Percentiles rank a stretch among this genome's conserved stretches.
Evolutionary conservation across 2,329 filamentous ascomycete genomes (phyloP).

Genomic region (Shiraia bambusicola): DNA sequence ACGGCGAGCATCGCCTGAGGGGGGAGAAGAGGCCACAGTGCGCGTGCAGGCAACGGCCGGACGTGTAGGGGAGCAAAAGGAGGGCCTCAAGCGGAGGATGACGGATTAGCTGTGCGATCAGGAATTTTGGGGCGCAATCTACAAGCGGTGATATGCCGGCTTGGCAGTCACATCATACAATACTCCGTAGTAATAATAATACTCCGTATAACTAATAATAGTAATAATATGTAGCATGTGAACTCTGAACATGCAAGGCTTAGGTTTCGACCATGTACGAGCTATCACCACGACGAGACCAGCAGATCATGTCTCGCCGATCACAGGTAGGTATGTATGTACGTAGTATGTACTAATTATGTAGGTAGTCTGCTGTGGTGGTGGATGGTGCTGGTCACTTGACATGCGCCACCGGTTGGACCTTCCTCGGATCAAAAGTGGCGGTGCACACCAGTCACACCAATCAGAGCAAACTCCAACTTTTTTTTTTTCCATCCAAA

Average conservation of each 20-base stretch:
- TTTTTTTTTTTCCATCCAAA: conserved; percentile 24
- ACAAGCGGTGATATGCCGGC: conserved; percentile 13
- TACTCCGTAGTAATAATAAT: too few relatives aligned
- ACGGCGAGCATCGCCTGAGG: conserved; percentile 35
- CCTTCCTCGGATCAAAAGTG: conserved; percentile 3
- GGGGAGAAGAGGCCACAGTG: conserved; percentile 38
- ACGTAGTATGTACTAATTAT: too few relatives aligned
- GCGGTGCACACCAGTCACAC: conserved; percentile 8
- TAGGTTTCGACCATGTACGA: neutral
- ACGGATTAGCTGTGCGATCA: conserved; percentile 17
- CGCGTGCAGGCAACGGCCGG: conserved; percentile 23
- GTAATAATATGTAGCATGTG: conserved; percentile 24
- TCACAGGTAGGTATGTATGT: too few relatives aligned
- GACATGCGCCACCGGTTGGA: conserved; percentile 4
- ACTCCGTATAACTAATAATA: too few relatives aligned
- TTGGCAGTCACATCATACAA: conserved; percentile 30
- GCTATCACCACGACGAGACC: too few relatives aligned
- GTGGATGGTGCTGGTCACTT: too few relatives aligned
- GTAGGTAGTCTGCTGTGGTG: too few relatives aligned
- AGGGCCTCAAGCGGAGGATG: conserved; percentile 10
- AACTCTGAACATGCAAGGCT: conserved; percentile 10
- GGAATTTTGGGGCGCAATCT: conserved; percentile 20
- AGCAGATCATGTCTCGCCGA: too few relatives aligned
- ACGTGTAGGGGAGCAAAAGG: conserved; percentile 18
- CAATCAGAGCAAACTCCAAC: conserved; percentile 10